Base-by-base conservation (phyloP, 805 yeast genomes). In the Candida taoyuanica region DNA sequence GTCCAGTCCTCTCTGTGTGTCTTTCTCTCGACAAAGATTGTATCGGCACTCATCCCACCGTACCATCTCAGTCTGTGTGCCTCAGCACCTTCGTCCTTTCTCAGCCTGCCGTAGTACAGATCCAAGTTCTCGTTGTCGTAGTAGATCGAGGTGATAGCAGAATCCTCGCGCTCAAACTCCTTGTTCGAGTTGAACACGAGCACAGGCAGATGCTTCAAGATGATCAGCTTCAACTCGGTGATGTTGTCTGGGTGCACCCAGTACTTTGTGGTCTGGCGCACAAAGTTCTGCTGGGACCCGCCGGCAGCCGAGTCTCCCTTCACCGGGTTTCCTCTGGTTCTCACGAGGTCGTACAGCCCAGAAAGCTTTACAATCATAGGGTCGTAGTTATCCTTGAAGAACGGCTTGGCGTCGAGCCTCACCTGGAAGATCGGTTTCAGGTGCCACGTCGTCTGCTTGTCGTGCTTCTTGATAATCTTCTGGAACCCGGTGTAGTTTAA, bases 1-100 rank as follows among this genome's bases (percentile, higher is more conserved):
- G 99, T 93, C 98, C 98, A 91, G 68, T 93, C 99, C 64, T 93
- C 98, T 63, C 98, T 77, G 60, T 93, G 98, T 5, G 99, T 93
- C 63, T 93, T 93, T 63, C 98, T 78, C 66, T 93, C 99, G 33
- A 91, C 95, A 48, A 93, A 93, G 39, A 91, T 85, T 29, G 85
- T 85, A 51, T 91, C 96, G 2, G 89, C 74, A 38, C 74, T 72
- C 98, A 93, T 93, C 39, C 96, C 96, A 59, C 99, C 98, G 61
- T 93, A 93, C 99, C 99, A 93, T 69, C 98, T 81, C 58, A 93
- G 72, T 66, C 99, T 81, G 48, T 91, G 88, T 17, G 98, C 98
- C 65, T 93, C 98, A 5, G 98, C 98, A 62, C 98, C 98, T 70
- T 93, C 98, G 54, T 87, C 93, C 64, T 93, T 93, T 60, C 93